Base-by-base conservation (phyloP, 164 flowering plant genomes). In the Platanus orientalis region DNA sequence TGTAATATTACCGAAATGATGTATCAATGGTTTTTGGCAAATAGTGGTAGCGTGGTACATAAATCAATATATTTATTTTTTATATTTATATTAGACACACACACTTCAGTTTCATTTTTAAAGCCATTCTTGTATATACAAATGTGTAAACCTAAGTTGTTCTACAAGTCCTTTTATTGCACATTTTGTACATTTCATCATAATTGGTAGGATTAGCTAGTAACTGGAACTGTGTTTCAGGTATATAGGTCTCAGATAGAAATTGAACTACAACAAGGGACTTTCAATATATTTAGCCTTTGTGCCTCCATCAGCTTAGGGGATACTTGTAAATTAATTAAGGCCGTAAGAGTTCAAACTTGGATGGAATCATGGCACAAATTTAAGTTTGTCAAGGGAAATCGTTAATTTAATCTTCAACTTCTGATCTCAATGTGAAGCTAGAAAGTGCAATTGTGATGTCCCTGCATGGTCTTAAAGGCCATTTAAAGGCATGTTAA, bases 381-480 rank as follows among this genome's bases (percentile, higher is more conserved):
- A 2, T 16, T 42, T 14, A 42, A 42, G 19, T 11, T 42, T 16
- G 14, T 42, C 16, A 11, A 42, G 47, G 47, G 0, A 16, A 42
- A 16, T 11, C 28, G 3, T 23, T 23, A 9, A 9, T 24, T 50
- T 23, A 9, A 27, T 84, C 84, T 42, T 80, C 87, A 28, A 76
- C 77, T 71, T 84, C 89, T 4, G 87, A 57, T 47, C 60, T 70
- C 23, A 82, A 1, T 68, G 76, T 76, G 69, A 86, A 86, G 72
- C 92, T 86, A 0, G 92, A 89, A 68, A 86, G 83, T 34, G 92
- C 83, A 16, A 81, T 21, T 11, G 83, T 78, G 66, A 84, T 80
- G 49, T 84, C 89, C 85, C 89, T 86, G 75, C 24, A 67, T n/a
- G n/a, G n/a, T n/a, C n/a, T n/a, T n/a, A n/a, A n/a, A n/a, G n/a